phyloP scores from a whole-genome alignment of 169 alveolate species.

The Babesia caballi region DNA sequence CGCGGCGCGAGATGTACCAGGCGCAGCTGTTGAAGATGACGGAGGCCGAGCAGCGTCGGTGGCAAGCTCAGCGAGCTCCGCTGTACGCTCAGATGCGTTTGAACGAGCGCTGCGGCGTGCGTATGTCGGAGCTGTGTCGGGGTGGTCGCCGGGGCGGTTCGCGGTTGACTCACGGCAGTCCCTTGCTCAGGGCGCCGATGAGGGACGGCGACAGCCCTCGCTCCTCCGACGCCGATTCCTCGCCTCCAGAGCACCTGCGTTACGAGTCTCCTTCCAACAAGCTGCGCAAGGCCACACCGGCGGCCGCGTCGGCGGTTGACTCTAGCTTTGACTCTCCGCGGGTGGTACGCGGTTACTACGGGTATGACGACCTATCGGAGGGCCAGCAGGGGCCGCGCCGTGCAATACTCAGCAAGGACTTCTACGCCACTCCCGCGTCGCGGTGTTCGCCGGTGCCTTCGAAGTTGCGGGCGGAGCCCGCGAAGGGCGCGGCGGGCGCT shows the following conservation, averaged over 20 bases:
- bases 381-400: no score
- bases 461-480: neutral
- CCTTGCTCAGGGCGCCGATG: neutral
- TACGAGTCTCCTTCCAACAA: constrained; percentile 34
- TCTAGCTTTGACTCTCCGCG: neutral
- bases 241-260: neutral
- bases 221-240: neutral
- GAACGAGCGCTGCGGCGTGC: constrained; percentile 15
- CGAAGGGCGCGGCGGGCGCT: neutral
- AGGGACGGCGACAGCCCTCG: no score
- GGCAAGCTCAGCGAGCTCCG: constrained; percentile 5
- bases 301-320: neutral
- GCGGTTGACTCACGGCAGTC: constrained; percentile 13
- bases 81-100: neutral
- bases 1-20: constrained; percentile 8
- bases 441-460: neutral
- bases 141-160: constrained; percentile 39
- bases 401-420: neutral
- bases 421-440: neutral
- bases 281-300: neutral
- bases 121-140: constrained; percentile 30
- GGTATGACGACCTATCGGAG: constrained; percentile 23
- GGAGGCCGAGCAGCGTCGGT: neutral
- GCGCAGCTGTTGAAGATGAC: neutral
- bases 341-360: constrained; percentile 22